Evolutionary conservation across 2,329 filamentous ascomycete genomes (phyloP).

Genomic region (Dryadomyces quercivorus): DNA sequence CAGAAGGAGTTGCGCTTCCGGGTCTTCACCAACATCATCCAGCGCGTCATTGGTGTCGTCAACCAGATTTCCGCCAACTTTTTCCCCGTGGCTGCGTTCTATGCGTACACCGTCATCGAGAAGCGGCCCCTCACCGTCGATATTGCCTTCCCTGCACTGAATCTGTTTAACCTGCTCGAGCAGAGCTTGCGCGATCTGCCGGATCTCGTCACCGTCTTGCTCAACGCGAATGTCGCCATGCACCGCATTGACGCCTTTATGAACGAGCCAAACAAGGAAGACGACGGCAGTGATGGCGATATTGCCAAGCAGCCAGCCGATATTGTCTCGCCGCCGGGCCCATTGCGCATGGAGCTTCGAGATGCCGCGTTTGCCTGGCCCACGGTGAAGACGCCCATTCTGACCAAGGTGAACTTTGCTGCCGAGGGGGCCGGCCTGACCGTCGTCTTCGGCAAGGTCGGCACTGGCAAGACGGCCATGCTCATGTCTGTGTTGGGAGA

Average conservation of each 20-base stretch:
- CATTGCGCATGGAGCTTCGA: slow-evolving; percentile 38
- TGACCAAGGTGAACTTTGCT: slow-evolving; percentile 31
- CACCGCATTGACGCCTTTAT: slow-evolving; percentile 77
- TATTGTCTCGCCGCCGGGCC: slow-evolving; percentile 8
- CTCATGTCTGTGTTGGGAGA: slow-evolving; percentile 48
- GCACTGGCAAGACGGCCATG: slow-evolving; percentile 49
- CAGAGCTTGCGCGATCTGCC: slow-evolving; percentile 63
- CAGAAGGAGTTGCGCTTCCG: slow-evolving; percentile 54
- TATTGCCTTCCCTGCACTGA: slow-evolving; percentile 75
- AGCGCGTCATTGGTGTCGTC: slow-evolving; percentile 50
- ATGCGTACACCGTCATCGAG: slow-evolving; percentile 64
- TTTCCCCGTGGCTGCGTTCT: slow-evolving; percentile 73
- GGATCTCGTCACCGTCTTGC: slow-evolving; percentile 57
- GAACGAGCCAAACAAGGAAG: slow-evolving; percentile 66
- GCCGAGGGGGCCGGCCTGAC: slow-evolving; percentile 37
- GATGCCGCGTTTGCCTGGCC: slow-evolving; percentile 72
- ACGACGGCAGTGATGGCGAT: slow-evolving; percentile 21
- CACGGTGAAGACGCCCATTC: slow-evolving; percentile 42
- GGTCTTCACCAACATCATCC: slow-evolving; percentile 51
- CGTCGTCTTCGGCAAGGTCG: slow-evolving; percentile 46
- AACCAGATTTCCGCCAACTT: slow-evolving; percentile 61
- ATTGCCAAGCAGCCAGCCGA: slow-evolving; percentile 4
- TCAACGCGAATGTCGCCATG: slow-evolving; percentile 76
- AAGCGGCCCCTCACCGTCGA: slow-evolving; percentile 60
- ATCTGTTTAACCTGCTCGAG: slow-evolving; percentile 68